phyloP scores from a whole-genome alignment of 768 basidiomycete genomes.

The Boletellus sp. region DNA sequence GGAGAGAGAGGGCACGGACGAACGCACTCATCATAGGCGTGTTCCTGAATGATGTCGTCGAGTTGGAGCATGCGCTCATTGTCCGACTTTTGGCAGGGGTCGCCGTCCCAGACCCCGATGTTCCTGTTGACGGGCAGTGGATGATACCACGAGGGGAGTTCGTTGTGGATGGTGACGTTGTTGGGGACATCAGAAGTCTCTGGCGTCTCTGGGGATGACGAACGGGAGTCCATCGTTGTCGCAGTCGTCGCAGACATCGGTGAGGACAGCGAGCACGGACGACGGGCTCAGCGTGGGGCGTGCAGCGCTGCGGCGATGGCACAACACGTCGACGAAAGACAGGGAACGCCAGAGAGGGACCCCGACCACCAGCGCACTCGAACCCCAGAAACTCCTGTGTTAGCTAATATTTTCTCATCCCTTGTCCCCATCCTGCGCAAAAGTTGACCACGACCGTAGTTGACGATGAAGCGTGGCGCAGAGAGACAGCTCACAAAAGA shows the following conservation, averaged over 20 bases:
- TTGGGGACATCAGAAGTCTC: constrained; percentile 56
- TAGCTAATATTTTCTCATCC: constrained; percentile 20
- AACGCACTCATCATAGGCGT: constrained; percentile 72
- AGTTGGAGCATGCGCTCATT: constrained; percentile 58
- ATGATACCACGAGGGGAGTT: constrained; percentile 56
- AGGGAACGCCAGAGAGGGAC: constrained; percentile 4
- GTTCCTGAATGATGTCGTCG: constrained; percentile 70
- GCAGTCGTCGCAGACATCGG: constrained; percentile 60
- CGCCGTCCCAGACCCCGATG: constrained; percentile 43
- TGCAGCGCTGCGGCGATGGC: neutral
- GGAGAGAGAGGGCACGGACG: constrained; percentile 13
- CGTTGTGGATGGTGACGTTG: constrained; percentile 47
- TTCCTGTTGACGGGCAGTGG: constrained; percentile 43
- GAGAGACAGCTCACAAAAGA: constrained; percentile 69
- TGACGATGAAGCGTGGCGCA: constrained; percentile 69
- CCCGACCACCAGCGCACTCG: constrained; percentile 14
- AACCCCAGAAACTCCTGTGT: constrained; percentile 20
- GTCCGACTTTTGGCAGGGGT: constrained; percentile 45
- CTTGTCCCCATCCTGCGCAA: neutral
- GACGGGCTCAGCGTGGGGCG: constrained; percentile 6
- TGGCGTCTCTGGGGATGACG: constrained; percentile 69
- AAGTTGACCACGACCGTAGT: neutral
- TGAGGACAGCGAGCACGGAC: constrained; percentile 8
- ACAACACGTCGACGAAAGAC: neutral
- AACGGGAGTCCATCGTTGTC: constrained; percentile 54